A percentile compares a stretch with the other conserved stretches of the same genome.
These are phyloP conservation scores for Aspergillus sp. DNA, from an alignment of 2,329 filamentous ascomycete species.

Conservation along the genomic window DNA sequence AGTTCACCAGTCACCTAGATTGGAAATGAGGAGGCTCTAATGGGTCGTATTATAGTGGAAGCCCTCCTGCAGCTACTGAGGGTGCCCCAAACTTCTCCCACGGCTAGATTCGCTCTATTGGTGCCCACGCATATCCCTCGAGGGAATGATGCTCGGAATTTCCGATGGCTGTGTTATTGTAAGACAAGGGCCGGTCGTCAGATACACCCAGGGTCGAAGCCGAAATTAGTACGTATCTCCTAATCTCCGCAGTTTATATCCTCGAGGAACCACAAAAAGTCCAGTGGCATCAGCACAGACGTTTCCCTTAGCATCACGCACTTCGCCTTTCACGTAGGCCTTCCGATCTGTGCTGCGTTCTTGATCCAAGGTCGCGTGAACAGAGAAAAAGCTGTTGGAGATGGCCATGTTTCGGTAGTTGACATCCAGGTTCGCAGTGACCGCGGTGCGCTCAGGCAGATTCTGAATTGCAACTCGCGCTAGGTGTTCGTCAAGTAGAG, in stretches of 20 bases:
- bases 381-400: slow-evolving; percentile 63
- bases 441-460: slow-evolving; percentile 51
- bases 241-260: slow-evolving; percentile 41
- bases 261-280: slow-evolving; percentile 60
- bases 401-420: slow-evolving; percentile 63
- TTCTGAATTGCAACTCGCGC: slow-evolving; percentile 59
- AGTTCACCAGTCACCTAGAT: not conserved
- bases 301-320: slow-evolving; percentile 48
- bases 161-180: not conserved
- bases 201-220: not conserved
- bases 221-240: slow-evolving; percentile 39
- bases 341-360: slow-evolving; percentile 40
- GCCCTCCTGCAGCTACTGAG: not conserved
- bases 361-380: slow-evolving; percentile 49
- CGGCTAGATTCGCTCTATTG: not conserved
- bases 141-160: not conserved
- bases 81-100: not conserved
- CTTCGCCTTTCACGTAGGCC: slow-evolving; percentile 34
- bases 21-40: not conserved
- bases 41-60: not conserved
- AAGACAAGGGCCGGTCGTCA: not conserved
- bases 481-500: slow-evolving; percentile 67
- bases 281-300: slow-evolving; percentile 60
- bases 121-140: not conserved
- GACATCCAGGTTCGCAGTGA: slow-evolving; percentile 60